Base-by-base conservation (phyloP, 2,329 filamentous ascomycete genomes). In the Zasmidium angulare region DNA sequence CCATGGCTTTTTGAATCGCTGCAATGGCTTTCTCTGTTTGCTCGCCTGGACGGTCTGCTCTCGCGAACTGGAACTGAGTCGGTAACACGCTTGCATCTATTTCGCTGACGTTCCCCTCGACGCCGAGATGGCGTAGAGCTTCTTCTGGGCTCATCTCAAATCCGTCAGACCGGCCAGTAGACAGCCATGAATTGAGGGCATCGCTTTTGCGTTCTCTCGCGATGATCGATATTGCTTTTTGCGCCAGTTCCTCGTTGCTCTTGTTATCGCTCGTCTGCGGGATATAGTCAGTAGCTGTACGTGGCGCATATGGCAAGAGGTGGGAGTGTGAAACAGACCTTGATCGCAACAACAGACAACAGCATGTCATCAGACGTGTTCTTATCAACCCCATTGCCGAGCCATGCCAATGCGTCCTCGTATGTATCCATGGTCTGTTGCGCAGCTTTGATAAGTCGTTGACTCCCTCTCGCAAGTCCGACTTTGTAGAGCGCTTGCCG, bases 401-500 rank as follows among this genome's bases (percentile, higher is more conserved):
- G 77, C 75, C 83, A 89, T 12, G 81, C 75, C 29, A 88, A 77
- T 1, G 88, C 88, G 69, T 89, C 84, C 49, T 85, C 81, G 56
- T 84, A 82, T n/a, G 81, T 86, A 61, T 86, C 81, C 24, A 88
- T 78, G 14, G 78, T 77, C 80, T 79, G 67, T 84, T 82, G 66
- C 3, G 87, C 84, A 48, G 83, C 81, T 50, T 80, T 78, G 63
- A 81, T 78, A 54, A 90, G 84, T 46, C 76, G 77, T 47, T 82
- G 77, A 69, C 86, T 90, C 21, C 77, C 73, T 52, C 85, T 79
- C 40, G 81, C 77, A 29, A 81, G 76, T 1, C 85, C 88, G 65
- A 90, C 86, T 50, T 84, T 81, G 61, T 79, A 79, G 46, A 90
- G 74, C 56, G 82, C 79, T 55, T 80, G 77, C 56, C 84, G 82